Base-by-base conservation (phyloP, 208 protist species). In the Crithidia thermophila region DNA sequence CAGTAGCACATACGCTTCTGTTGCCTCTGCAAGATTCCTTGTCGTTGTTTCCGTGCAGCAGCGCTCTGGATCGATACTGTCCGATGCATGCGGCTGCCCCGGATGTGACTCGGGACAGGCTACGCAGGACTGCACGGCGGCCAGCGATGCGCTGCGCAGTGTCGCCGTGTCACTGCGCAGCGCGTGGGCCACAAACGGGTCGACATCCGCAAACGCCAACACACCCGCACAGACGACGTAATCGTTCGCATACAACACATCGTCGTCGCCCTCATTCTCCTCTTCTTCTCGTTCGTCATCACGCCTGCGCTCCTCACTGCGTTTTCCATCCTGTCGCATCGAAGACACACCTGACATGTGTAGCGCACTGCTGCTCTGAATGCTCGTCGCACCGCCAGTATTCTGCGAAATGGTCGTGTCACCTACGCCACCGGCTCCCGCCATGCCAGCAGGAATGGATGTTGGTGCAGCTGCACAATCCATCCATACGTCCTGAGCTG, bases 151-250 rank as follows among this genome's bases (percentile, higher is more conserved):
- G 31, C 55, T 30, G 2, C 55, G 72, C 11, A 72, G 36, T 8
- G 60, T 55, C 16, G 16, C 53, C 7, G 43, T 55, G 21, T 64
- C 52, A 6, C 42, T 14, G 39, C 58, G 3, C 25, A 79, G 23
- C 36, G 62, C 50, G 28, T 74, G 11, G 28, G 33, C 33, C 4
- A 62, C 46, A 6, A 14, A 20, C 0, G 20, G 18, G 37, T 84
- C 70, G 9, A 84, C 68, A 64, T 91, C 85, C 0, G 76, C 71
- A 57, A 88, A 91, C 3, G 59, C 59, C 11, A 91, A 57, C 20
- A 72, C 61, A 0, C 85, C 85, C 1, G 72, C 36, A 46, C 75
- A 82, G 52, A 86, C 66, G 0, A 88, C 77, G 65, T 91, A 88
- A 70, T 91, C 85, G 57, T 79, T 76, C 14, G 84, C 60, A 25